Percentiles rank a stretch among this genome's conserved stretches.
Evolutionary conservation across 371 early-diverging fungal species (phyloP).

Genomic region (Rhizopus sp.): DNA sequence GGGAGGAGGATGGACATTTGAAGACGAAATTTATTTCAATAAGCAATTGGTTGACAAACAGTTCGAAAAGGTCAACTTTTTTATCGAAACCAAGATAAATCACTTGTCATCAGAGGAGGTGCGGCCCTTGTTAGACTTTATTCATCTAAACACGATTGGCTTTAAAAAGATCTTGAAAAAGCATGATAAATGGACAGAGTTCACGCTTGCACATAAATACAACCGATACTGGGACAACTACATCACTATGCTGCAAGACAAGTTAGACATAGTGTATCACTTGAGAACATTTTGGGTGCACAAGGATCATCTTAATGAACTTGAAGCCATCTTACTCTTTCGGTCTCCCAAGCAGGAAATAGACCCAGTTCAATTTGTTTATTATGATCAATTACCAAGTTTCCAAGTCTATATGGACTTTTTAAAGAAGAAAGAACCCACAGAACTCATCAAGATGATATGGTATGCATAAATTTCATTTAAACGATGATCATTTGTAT

Average conservation of each 20-base stretch:
- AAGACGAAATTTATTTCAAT: conserved; percentile 17
- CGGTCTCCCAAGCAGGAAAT: conserved; percentile 9
- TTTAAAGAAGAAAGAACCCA: conserved; percentile 16
- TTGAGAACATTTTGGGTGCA: conserved; percentile 21
- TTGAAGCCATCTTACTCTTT: conserved; percentile 22
- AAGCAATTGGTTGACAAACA: conserved; percentile 2
- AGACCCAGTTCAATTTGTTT: conserved; percentile 9
- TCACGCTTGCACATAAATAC: conserved; percentile 33
- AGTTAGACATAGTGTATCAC: not conserved
- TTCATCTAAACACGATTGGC: conserved; percentile 88
- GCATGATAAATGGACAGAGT: conserved; percentile 81
- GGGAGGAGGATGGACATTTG: conserved; percentile 8
- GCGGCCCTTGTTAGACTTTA: conserved; percentile 76
- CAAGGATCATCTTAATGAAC: conserved; percentile 18
- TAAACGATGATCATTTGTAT: not conserved
- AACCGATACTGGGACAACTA: not conserved
- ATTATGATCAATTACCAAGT: conserved; percentile 15
- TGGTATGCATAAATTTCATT: conserved; percentile 8
- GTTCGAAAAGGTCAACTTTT: conserved; percentile 10
- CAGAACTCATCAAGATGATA: conserved; percentile 12
- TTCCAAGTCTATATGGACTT: conserved; percentile 21
- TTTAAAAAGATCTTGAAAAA: conserved; percentile 94
- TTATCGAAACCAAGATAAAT: conserved; percentile 16
- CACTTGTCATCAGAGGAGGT: not conserved
- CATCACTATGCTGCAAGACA: not conserved